phyloP scores from a whole-genome alignment of 2,329 filamentous ascomycete genomes.

The Nigrospora oryzae region DNA sequence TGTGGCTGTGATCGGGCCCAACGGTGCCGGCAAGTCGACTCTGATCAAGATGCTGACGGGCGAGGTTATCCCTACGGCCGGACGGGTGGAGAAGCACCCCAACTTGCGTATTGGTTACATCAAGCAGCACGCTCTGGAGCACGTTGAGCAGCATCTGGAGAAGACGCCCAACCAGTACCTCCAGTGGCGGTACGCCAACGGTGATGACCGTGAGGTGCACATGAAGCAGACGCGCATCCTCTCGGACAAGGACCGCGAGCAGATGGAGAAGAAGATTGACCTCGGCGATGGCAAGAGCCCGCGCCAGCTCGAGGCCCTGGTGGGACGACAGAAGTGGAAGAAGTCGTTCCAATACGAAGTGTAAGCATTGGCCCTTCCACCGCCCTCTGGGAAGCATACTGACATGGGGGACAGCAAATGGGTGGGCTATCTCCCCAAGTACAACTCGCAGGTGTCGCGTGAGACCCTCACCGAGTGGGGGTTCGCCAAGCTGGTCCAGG shows the following conservation, averaged over 20 bases:
- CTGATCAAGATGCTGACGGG: conserved; percentile 96
- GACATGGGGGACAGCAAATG: conserved; percentile 60
- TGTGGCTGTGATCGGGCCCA: conserved; percentile 92
- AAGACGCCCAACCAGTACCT: conserved; percentile 99
- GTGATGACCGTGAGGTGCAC: conserved; percentile 92
- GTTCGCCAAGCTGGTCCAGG: conserved; percentile 89
- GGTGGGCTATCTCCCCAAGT: conserved; percentile 78
- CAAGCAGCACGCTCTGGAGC: conserved; percentile 97
- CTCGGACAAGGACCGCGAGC: conserved; percentile 73
- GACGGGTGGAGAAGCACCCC: conserved; percentile 95
- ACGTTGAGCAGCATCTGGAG: conserved; percentile 98
- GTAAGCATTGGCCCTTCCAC: conserved; percentile 35
- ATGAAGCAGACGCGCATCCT: conserved; percentile 95
- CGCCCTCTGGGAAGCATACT: neutral
- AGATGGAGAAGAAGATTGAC: conserved; percentile 88
- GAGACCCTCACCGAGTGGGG: conserved; percentile 82
- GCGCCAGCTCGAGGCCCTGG: conserved; percentile 75
- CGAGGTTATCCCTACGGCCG: conserved; percentile 73
- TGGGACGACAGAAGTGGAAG: conserved; percentile 97
- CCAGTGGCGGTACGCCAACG: conserved; percentile 96
- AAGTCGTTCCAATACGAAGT: conserved; percentile 98
- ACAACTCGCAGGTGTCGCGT: conserved; percentile 86
- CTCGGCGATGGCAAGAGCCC: conserved; percentile 72
- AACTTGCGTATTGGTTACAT: conserved; percentile 99
- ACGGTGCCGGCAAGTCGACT: conserved; percentile 96